phyloP scores from a whole-genome alignment of 2,329 filamentous ascomycete species.

The Seiridium cupressi region DNA sequence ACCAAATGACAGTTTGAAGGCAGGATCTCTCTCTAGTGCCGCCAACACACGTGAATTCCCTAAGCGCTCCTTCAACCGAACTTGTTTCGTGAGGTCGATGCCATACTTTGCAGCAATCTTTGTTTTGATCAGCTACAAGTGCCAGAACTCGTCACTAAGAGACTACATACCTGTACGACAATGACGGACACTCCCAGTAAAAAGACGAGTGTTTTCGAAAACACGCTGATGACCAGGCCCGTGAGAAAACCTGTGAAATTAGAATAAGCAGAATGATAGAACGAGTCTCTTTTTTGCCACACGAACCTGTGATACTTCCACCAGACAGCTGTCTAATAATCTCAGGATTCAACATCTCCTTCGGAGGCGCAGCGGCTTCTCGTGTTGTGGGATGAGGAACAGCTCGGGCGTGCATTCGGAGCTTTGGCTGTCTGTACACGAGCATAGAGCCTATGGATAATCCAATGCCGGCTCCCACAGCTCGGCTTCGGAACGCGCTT shows the following conservation, averaged over 20 bases:
- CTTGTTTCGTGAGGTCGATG: conserved; percentile 27
- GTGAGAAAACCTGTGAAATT: conserved; percentile 52
- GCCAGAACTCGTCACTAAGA: not conserved
- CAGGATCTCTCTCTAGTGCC: conserved; percentile 55
- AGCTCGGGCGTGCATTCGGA: conserved; percentile 21
- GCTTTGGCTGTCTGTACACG: conserved; percentile 16
- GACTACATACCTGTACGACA: conserved; percentile 54
- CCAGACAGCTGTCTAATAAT: conserved; percentile 50
- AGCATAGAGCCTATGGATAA: conserved; percentile 30
- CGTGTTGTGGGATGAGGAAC: conserved; percentile 13
- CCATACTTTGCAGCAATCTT: conserved; percentile 32
- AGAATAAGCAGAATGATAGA: not conserved
- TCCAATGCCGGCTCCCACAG: conserved; percentile 29
- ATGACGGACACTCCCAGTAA: conserved; percentile 65
- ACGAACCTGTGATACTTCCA: conserved; percentile 51
- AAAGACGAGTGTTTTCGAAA: conserved; percentile 68
- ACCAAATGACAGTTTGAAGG: conserved; percentile 70
- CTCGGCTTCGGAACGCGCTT: conserved; percentile 25
- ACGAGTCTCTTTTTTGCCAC: no score
- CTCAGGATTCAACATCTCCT: conserved; percentile 27
- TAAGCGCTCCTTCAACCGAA: conserved; percentile 28
- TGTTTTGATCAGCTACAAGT: conserved; percentile 2
- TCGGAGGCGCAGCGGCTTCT: conserved; percentile 9
- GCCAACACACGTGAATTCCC: conserved; percentile 40
- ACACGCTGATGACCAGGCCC: conserved; percentile 65